These are phyloP conservation scores for Dryadomyces sulphureus DNA, from an alignment of 2,329 filamentous ascomycete genomes.

Conservation along the genomic window DNA sequence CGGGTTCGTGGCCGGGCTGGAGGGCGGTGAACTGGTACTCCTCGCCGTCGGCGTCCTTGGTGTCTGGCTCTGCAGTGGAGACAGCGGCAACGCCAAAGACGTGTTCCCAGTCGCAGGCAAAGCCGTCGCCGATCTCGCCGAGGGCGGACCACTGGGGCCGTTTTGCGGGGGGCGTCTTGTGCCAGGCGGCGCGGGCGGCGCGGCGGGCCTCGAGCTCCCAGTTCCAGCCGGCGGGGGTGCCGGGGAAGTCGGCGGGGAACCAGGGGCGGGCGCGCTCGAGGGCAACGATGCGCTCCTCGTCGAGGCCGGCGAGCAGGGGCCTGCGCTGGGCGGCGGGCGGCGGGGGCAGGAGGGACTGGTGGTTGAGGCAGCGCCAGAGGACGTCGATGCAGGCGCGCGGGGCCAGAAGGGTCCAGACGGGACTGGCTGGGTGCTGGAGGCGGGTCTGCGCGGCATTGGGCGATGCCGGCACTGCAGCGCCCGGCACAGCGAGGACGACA, in stretches of 20 bases:
- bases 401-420: slow-evolving; percentile 61
- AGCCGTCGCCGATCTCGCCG: slow-evolving; percentile 68
- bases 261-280: slow-evolving; percentile 68
- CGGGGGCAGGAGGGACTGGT: slow-evolving; percentile 58
- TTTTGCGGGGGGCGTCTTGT: slow-evolving; percentile 67
- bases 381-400: slow-evolving; percentile 83
- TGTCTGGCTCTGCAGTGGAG: neutral
- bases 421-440: neutral
- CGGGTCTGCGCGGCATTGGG: neutral
- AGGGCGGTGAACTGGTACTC: slow-evolving; percentile 7
- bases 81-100: slow-evolving; percentile 32
- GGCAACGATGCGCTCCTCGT: slow-evolving; percentile 63
- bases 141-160: slow-evolving; percentile 60
- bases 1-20: neutral
- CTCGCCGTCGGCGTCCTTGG: neutral
- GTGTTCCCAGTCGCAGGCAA: slow-evolving; percentile 69
- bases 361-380: slow-evolving; percentile 77
- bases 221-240: slow-evolving; percentile 59
- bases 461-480: neutral
- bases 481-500: slow-evolving; percentile 42
- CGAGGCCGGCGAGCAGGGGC: slow-evolving; percentile 66
- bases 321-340: slow-evolving; percentile 56
- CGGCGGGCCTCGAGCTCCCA: slow-evolving; percentile 60
- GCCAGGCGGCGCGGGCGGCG: slow-evolving; percentile 50
- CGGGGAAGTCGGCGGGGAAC: slow-evolving; percentile 77